phyloP scores from a whole-genome alignment of 805 yeast genomes.

The Lachancea cidri region DNA sequence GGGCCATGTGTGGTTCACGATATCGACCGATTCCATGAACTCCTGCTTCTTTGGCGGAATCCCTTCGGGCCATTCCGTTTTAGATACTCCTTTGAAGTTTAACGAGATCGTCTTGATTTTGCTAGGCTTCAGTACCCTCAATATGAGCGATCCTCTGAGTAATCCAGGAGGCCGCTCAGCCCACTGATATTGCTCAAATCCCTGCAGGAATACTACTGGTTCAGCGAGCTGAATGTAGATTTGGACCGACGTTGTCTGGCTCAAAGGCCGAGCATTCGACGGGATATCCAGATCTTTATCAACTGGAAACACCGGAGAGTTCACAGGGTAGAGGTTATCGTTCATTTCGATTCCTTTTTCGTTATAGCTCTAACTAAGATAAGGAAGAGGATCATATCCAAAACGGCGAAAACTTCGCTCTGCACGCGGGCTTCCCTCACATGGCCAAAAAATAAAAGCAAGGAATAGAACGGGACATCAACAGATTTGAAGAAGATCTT shows the following conservation, averaged over 20 bases:
- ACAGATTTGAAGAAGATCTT: not conserved
- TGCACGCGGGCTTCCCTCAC: not conserved
- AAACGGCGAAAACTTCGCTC: conserved; percentile 1
- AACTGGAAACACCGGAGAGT: conserved; percentile 46
- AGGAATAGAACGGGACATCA: not conserved
- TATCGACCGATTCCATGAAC: conserved; percentile 56
- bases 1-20: conserved; percentile 87
- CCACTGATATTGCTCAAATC: conserved; percentile 65
- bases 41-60: conserved; percentile 83
- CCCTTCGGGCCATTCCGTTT: conserved; percentile 98
- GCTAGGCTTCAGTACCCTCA: conserved; percentile 66
- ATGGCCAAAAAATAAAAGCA: not conserved
- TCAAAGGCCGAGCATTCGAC: conserved; percentile 41
- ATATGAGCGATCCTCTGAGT: conserved; percentile 70
- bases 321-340: conserved; percentile 20
- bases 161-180: conserved; percentile 68
- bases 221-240: conserved; percentile 76
- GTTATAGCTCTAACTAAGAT: conserved; percentile 1
- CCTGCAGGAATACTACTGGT: conserved; percentile 73
- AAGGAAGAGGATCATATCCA: not conserved
- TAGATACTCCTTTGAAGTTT: conserved; percentile 58
- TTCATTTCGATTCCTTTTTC: conserved; percentile 5
- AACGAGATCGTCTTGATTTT: conserved; percentile 62
- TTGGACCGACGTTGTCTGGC: conserved; percentile 60
- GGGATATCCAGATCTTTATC: conserved; percentile 46